Percentiles rank a stretch among this genome's conserved stretches.
Conservation (phyloP, 2,329 filamentous ascomycete genomes). For the Akanthomyces muscarius region DNA sequence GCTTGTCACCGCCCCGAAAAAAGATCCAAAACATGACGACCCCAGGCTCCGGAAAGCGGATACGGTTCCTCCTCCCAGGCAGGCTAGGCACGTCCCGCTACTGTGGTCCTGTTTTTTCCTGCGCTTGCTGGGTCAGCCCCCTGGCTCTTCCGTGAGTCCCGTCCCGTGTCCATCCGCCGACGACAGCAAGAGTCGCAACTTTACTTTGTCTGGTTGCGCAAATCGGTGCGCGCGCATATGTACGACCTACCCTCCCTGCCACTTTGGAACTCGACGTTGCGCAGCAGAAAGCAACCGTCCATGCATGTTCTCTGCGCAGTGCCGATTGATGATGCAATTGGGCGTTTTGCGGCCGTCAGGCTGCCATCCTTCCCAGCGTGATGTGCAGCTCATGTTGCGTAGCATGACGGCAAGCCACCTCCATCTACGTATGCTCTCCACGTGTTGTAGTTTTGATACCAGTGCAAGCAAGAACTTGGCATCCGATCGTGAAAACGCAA, state of each 20-base stretch:
- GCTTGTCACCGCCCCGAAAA: slow-evolving; percentile 7
- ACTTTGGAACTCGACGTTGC: not conserved
- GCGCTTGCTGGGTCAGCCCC: not conserved
- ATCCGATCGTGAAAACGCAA: no score
- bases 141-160: not conserved
- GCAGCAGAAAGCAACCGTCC: not conserved
- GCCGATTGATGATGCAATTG: not conserved
- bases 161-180: not conserved
- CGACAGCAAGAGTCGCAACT: not conserved
- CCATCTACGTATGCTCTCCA: no score
- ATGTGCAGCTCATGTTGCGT: not conserved
- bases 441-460: no score
- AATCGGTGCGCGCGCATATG: no score
- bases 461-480: no score
- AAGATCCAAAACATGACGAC: not conserved
- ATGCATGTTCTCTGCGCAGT: not conserved
- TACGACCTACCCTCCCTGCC: not conserved
- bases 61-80: not conserved
- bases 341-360: not conserved
- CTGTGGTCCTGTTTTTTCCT: not conserved
- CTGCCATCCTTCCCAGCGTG: not conserved
- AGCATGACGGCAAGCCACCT: no score
- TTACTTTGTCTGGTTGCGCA: no score
- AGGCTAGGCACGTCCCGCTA: slow-evolving; percentile 13
- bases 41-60: slow-evolving; percentile 10